Evolutionary conservation across 1,139 yeast species (phyloP), one percentile per base, ranked within the genome.

Genomic region (Maudiozyma humilis): DNA sequence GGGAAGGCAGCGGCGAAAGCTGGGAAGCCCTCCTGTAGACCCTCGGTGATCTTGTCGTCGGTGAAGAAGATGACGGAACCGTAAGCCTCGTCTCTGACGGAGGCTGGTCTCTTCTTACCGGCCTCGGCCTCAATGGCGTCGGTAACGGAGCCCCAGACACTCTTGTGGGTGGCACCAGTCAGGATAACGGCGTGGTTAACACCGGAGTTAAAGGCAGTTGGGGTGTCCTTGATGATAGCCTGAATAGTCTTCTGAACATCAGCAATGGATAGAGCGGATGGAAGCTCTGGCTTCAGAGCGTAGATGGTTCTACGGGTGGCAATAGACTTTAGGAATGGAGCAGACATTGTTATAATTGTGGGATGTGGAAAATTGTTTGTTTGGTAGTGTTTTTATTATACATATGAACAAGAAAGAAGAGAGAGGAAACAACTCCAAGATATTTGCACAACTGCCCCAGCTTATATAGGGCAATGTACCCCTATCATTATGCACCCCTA

Each of bases 61-160:
- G 71, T 70, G 49, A 69, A 69, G 64, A 71, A 71, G 45, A 72
- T 61, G 36, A 72, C 63, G 15, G 75, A 66, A 47, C 76, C 76
- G 52, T 55, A 68, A 31, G 72, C 74, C 45, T 65, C 71, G 41
- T 69, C 70, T 54, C 64, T 63, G 45, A 63, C 62, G 32, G 68
- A 68, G 32, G 59, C 54, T 52, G 70, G 68, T 62, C 69, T 66
- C 51, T 52, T 65, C 54, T 66, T 64, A 40, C 65, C 64, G 35
- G 52, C 51, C 8, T 56, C 68, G 39, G 55, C 62, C 35, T 62
- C 66, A 43, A 68, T 59, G 45, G 64, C 57, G 16, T 59, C 58
- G 38, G 56, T 59, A 31, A 66, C 71, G 13, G 57, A 44, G 44
- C 59, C 59, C 76, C 76, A 72, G 19, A 71, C 66, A 42, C 62